A percentile compares a stretch with the other conserved stretches of the same genome.
Conservation (phyloP, 352 stramenopile species). For the Phytophthora quininea region DNA sequence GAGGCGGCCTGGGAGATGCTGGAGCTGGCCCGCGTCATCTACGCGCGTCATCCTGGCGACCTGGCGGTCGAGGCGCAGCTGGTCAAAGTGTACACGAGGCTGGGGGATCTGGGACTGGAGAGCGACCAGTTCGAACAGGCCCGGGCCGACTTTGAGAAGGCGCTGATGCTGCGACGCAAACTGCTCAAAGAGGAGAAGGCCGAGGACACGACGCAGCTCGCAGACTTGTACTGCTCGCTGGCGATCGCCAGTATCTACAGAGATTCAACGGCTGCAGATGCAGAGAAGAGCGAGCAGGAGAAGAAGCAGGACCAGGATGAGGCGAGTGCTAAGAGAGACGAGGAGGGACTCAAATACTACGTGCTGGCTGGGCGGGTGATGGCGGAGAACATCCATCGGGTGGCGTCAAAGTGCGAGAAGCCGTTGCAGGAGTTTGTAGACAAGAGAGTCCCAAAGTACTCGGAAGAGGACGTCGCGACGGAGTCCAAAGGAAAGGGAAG, state of each 20-base stretch:
- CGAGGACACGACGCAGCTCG: conserved; percentile 77
- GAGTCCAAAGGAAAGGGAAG: conserved; percentile 71
- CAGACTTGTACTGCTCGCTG: conserved; percentile 83
- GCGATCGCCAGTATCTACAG: conserved; percentile 88
- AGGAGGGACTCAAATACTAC: conserved; percentile 82
- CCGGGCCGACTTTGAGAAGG: conserved; percentile 80
- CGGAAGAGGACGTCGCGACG: conserved; percentile 17
- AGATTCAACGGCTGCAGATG: conserved; percentile 42
- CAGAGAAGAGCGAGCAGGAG: conserved; percentile 13
- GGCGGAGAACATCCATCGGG: conserved; percentile 79
- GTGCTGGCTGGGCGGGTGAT: conserved; percentile 82
- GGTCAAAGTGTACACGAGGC: conserved; percentile 76
- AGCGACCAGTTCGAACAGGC: conserved; percentile 83
- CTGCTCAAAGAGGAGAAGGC: conserved; percentile 69
- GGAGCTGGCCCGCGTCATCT: conserved; percentile 83
- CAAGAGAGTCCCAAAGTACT: conserved; percentile 60
- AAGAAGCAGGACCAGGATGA: conserved; percentile 25
- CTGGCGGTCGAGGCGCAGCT: conserved; percentile 78
- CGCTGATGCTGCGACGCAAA: conserved; percentile 71
- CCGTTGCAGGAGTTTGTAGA: conserved; percentile 60
- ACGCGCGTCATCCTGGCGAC: conserved; percentile 73
- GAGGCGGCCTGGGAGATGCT: conserved; percentile 89
- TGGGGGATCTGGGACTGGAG: conserved; percentile 84
- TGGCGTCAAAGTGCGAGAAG: conserved; percentile 43
- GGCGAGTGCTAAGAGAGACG: conserved; percentile 38